Evolutionary conservation across 2,329 filamentous ascomycete species (phyloP).

Genomic region (Talaromyces islandicus): DNA sequence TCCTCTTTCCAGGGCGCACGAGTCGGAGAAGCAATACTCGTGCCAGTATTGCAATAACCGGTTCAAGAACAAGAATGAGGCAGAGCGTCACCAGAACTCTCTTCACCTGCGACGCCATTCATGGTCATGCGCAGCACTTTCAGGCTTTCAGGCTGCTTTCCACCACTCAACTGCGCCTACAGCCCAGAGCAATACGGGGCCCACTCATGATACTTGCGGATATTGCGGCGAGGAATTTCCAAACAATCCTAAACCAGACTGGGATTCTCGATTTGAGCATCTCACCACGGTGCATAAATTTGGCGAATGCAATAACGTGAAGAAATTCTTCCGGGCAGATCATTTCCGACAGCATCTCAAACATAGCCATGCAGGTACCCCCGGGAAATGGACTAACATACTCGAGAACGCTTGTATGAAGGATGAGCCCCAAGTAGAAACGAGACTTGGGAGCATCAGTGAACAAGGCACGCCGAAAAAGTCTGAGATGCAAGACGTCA

Average conservation of each 20-base stretch:
- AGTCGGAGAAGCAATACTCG: conserved; percentile 93
- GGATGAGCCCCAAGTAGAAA: conserved; percentile 55
- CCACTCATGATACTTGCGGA: conserved; percentile 68
- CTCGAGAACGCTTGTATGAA: conserved; percentile 95
- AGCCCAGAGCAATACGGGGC: conserved; percentile 27
- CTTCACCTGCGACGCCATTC: conserved; percentile 87
- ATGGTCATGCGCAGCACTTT: conserved; percentile 89
- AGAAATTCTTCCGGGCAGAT: conserved; percentile 96
- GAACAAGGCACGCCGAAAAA: conserved; percentile 15
- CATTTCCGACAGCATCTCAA: conserved; percentile 98
- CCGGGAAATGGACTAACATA: conserved; percentile 98
- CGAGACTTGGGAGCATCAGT: conserved; percentile 17
- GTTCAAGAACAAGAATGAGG: conserved; percentile 99
- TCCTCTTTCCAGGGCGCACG: conserved; percentile 59
- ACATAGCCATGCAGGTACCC: conserved; percentile 92
- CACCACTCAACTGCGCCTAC: conserved; percentile 62
- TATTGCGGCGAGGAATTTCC: conserved; percentile 93
- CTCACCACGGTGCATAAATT: conserved; percentile 92
- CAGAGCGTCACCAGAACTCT: conserved; percentile 92
- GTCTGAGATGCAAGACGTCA: conserved; percentile 6
- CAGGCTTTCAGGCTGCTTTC: conserved; percentile 72
- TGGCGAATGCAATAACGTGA: conserved; percentile 93
- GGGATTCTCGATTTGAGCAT: conserved; percentile 81
- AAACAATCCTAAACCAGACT: conserved; percentile 69
- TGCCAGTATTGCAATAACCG: conserved; percentile 89